Evolutionary conservation across 2,329 filamentous ascomycete species (phyloP).

Genomic region (Cercospora sesami): DNA sequence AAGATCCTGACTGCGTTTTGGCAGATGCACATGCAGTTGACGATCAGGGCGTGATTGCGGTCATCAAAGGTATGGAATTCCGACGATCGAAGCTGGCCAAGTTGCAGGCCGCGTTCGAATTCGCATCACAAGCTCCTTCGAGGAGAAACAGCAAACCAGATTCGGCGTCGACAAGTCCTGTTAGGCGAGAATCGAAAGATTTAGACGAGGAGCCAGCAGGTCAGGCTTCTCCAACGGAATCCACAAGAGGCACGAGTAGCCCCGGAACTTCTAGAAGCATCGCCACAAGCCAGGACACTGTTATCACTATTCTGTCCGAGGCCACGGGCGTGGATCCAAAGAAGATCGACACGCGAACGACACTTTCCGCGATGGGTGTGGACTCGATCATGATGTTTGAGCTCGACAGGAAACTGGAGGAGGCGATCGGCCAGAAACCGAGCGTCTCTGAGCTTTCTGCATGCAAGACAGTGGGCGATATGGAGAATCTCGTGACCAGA

Average conservation of each 20-base stretch:
- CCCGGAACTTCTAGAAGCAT: constrained; percentile 4
- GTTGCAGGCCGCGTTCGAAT: constrained; percentile 13
- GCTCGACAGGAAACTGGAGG: constrained; percentile 18
- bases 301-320: constrained; percentile 13
- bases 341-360: constrained; percentile 16
- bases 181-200: neutral
- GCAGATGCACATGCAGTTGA: constrained; percentile 22
- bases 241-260: neutral
- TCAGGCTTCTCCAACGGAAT: neutral
- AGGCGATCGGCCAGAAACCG: constrained; percentile 11
- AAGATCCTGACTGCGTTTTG: constrained; percentile 12
- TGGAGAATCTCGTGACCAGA: constrained; percentile 17
- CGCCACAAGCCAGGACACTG: neutral
- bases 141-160: neutral
- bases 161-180: neutral
- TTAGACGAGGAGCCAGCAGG: neutral
- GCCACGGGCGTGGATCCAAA: constrained; percentile 17
- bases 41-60: constrained; percentile 14
- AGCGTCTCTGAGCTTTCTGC: constrained; percentile 16
- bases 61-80: constrained; percentile 25
- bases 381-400: constrained; percentile 27
- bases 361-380: constrained; percentile 19
- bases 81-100: constrained; percentile 16
- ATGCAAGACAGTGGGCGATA: constrained; percentile 21
- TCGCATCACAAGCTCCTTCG: constrained; percentile 1